Base-by-base conservation (phyloP, 352 stramenopile genomes). In the Globisporangium nunn region DNA sequence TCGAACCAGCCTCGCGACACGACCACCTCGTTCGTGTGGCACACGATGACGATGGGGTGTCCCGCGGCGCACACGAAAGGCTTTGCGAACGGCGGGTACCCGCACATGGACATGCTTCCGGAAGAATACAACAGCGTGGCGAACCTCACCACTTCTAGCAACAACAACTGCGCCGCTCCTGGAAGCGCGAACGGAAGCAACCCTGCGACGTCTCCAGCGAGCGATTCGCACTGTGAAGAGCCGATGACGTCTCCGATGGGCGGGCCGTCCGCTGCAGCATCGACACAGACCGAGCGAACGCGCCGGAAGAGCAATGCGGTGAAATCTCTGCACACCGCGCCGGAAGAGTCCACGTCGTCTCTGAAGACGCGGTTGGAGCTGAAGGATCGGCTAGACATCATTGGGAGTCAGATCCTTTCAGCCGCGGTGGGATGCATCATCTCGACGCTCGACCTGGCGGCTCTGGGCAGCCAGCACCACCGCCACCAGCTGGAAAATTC, bases 31-130 rank as follows among this genome's bases (percentile, higher is more conserved):
- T 83, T 87, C 44, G 81, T 83, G 41, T 91, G 81, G 81, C 81
- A 91, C 59, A 93, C 83, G 4, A 91, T 93, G 77, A 93, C 83
- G 1, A 93, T 93, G 83, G 83, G 83, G 18, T 89, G 79, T 47
- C 81, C 81, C 10, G 81, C 83, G 12, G 83, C 81, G 12, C 83
- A 93, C 61, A 87, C 78, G 23, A 91, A 90, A 63, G 83, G 83
- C 2, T 93, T 93, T 59, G 68, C 79, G 2, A 86, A 76, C 52
- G 79, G 81, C 29, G 83, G 83, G 6, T 88, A 78, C 52, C 74
- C 74, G 7, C 54, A 62, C 54, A 59, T 54, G 1, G 54, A 58
- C 44, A 59, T 61, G 45, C 40, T 17, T 3, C 48, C 48, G 0
- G n/a, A 23, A 3, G 33, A 43, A 17, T 54, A 43, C 31, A 54